These are phyloP conservation scores for Yamadazyma pseudoaaseri DNA, from an alignment of 1,139 yeast species.

Conservation along the genomic window DNA sequence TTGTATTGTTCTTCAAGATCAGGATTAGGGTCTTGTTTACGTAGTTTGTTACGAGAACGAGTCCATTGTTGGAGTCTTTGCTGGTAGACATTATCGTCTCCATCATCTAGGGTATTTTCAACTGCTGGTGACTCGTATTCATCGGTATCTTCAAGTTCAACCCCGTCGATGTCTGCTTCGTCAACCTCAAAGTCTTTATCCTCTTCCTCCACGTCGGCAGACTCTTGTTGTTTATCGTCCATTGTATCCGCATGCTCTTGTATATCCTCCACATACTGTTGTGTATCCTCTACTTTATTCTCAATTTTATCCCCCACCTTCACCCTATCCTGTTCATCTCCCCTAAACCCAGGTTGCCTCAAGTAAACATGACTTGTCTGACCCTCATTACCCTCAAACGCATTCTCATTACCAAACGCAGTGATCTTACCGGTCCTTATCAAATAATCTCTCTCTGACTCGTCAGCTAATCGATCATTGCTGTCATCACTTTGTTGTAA, in stretches of 20 bases:
- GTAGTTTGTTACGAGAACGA: constrained; percentile 37
- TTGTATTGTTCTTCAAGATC: constrained; percentile 62
- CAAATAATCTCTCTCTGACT: constrained; percentile 74
- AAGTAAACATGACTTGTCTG: constrained; percentile 32
- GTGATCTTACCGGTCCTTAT: constrained; percentile 91
- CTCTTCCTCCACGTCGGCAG: constrained; percentile 2
- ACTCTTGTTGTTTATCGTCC: constrained; percentile 5
- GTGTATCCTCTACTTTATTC: not conserved
- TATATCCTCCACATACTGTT: not conserved
- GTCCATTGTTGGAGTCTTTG: constrained; percentile 62
- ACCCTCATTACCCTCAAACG: constrained; percentile 37
- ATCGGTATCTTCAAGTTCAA: constrained; percentile 18
- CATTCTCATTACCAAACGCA: constrained; percentile 78
- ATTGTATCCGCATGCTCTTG: constrained; percentile 3
- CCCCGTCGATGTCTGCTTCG: constrained; percentile 7
- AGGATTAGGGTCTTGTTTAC: constrained; percentile 17
- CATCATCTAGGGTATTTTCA: constrained; percentile 65
- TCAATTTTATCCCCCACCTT: constrained; percentile 4
- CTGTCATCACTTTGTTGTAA: constrained; percentile 14
- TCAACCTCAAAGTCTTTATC: constrained; percentile 4
- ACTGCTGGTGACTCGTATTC: constrained; percentile 15
- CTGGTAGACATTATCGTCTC: constrained; percentile 65
- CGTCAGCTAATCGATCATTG: constrained; percentile 53
- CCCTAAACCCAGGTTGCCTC: constrained; percentile 40
- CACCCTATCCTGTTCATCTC: constrained; percentile 5